Base-by-base conservation (phyloP, 2,329 filamentous ascomycete genomes). In the Colletotrichum karsti region DNA sequence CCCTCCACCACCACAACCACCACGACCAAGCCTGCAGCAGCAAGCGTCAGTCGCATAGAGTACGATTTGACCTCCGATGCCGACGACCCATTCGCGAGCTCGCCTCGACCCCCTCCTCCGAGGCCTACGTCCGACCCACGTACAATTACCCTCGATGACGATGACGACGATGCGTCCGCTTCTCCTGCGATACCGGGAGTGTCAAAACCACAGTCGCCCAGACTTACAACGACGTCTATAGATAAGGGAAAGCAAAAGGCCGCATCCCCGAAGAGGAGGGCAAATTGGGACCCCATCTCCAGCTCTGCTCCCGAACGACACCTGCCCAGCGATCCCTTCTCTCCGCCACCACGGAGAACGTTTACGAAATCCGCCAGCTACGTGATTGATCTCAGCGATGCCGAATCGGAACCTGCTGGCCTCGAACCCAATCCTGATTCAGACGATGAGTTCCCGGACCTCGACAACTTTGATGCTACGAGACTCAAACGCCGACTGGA, bases 231-330 rank as follows among this genome's bases (percentile, higher is more conserved):
- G 5, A 15, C 3, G 4, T 13, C 12, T 1, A 2, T 35, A 9
- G 30, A 15, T 4, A 68, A 68, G 20, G 54, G 65, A 3, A 70
- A 71, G 35, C 10, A 56, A 13, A 67, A 60, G 26, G 42, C 63
- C 2, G 74, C 67, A 15, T 48, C 71, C 6, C 65, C 73, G 5
- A 78, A 70, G 50, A 63, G 72, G 20, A 72, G 74, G 5, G 73
- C 73, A 3, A 75, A 76, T 1, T 86, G 83, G 84, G 84, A 86
- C 71, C 84, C 83, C 0, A 87, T 87, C 56, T 87, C 85, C 0
- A 88, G 85, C 72, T 87, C 84, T 1, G 84, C 84, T 4, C 85
- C 85, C 1, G 81, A 86, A 50, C 63, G 65, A 3, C 46, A 54
- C 1, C 2, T 28, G 6, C 53, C 61, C 5, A 41, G 37, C 15